phyloP scores from a whole-genome alignment of 805 yeast species.

The Saturnispora sanitii region DNA sequence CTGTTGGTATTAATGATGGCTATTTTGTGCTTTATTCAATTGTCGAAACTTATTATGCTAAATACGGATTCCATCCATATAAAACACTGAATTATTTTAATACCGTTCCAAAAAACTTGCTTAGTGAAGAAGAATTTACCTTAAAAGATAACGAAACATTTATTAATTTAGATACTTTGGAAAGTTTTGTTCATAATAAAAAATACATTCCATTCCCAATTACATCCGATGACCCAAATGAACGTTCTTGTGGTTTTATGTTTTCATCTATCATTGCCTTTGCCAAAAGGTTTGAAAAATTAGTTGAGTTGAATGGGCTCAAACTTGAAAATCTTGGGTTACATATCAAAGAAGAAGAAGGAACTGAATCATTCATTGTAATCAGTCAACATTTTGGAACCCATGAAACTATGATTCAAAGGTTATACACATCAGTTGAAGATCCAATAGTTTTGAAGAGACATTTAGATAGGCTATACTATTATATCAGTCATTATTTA shows the following conservation, averaged over 20 bases:
- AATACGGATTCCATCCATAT: background rate
- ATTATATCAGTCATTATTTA: conserved; percentile 1
- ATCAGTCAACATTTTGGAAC: background rate
- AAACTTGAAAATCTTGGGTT: conserved; percentile 1
- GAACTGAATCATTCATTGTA: background rate
- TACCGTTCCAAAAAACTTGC: background rate
- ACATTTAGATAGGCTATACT: conserved; percentile 1
- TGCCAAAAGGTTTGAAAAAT: background rate
- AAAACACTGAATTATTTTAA: background rate
- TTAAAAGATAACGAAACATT: background rate
- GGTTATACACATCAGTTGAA: background rate
- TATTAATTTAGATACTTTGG: background rate
- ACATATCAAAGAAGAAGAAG: background rate
- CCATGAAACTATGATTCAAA: background rate
- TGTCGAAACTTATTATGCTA: background rate
- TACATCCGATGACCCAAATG: background rate
- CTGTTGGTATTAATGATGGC: background rate
- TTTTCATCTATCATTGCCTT: background rate
- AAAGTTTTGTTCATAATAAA: background rate
- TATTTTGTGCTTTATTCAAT: background rate
- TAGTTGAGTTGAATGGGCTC: background rate
- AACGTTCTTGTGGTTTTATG: conserved; percentile 4
- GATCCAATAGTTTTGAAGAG: background rate
- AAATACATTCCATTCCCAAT: conserved; percentile 2
- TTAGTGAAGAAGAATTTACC: background rate